Evolutionary conservation across 2,329 filamentous ascomycete genomes (phyloP).

Genomic region (Tricladium varicosporioides): DNA sequence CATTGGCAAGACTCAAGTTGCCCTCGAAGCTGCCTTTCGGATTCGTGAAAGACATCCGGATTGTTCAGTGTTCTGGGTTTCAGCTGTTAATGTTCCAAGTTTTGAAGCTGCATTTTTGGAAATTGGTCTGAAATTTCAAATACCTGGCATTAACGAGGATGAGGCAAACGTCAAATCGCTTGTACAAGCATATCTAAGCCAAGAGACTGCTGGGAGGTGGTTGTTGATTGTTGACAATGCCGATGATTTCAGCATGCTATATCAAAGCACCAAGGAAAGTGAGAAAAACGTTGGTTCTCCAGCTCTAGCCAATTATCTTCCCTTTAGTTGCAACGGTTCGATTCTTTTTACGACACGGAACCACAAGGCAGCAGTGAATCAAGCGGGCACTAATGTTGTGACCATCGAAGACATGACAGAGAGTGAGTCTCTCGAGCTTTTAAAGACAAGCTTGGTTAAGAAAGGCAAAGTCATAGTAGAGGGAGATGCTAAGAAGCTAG

Average conservation of each 20-base stretch:
- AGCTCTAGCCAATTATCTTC: slow-evolving; percentile 11
- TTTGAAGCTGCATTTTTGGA: neutral
- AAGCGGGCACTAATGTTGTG: slow-evolving; percentile 5
- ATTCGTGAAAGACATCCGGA: neutral
- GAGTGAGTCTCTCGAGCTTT: slow-evolving; percentile 1
- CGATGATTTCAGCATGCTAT: slow-evolving; percentile 33
- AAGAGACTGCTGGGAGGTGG: neutral
- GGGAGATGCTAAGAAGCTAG: neutral
- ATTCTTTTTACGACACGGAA: slow-evolving; percentile 15
- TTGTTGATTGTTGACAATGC: slow-evolving; percentile 43
- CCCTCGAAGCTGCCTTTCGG: neutral
- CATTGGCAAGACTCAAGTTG: slow-evolving; percentile 1
- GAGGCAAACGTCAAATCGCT: slow-evolving; percentile 1
- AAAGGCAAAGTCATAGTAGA: neutral
- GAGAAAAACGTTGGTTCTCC: neutral
- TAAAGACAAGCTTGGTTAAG: slow-evolving; percentile 14
- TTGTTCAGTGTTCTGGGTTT: slow-evolving; percentile 2
- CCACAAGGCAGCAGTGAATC: slow-evolving; percentile 1
- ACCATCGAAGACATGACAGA: slow-evolving; percentile 4
- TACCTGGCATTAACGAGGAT: neutral
- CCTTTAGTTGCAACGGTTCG: slow-evolving; percentile 2
- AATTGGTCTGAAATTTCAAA: neutral
- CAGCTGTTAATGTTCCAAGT: neutral
- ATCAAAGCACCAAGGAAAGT: slow-evolving; percentile 28
- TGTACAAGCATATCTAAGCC: neutral